Percentiles rank a stretch among this genome's conserved stretches.
phyloP scores from a whole-genome alignment of 1,139 yeast species.

The Blastobotrys apis region DNA sequence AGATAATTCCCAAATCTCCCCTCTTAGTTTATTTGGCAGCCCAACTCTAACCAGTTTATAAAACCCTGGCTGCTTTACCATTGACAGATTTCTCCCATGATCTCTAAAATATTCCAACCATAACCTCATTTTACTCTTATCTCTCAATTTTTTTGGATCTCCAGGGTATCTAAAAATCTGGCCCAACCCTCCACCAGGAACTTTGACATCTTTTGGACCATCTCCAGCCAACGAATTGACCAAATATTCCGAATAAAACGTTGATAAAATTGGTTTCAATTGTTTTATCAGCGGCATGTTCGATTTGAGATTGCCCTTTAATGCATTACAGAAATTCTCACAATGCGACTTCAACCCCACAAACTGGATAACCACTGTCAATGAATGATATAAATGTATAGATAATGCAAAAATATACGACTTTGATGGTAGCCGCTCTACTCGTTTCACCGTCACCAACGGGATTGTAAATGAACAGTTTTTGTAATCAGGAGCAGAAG shows the following conservation, averaged over 20 bases:
- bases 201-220: conserved; percentile 18
- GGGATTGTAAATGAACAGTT: conserved; percentile 70
- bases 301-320: conserved; percentile 59
- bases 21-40: conserved; percentile 84
- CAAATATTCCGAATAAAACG: conserved; percentile 84
- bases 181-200: conserved; percentile 85
- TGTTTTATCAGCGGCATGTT: conserved; percentile 61
- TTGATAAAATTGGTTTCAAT: conserved; percentile 60
- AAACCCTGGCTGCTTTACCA: conserved; percentile 71
- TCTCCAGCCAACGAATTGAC: conserved; percentile 37
- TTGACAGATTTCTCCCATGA: conserved; percentile 79
- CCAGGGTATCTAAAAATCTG: conserved; percentile 84
- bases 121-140: conserved; percentile 78
- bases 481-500: conserved; percentile 63
- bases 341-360: conserved; percentile 76
- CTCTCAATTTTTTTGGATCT: conserved; percentile 68
- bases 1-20: conserved; percentile 93
- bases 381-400: conserved; percentile 64
- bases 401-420: conserved; percentile 76
- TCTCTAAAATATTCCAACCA: conserved; percentile 89
- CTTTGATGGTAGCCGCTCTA: conserved; percentile 75
- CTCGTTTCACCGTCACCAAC: conserved; percentile 73
- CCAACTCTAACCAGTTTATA: conserved; percentile 85
- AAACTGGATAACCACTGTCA: conserved; percentile 62
- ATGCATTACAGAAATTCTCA: conserved; percentile 68